phyloP scores from a whole-genome alignment of 768 basidiomycete species.

The Lanmaoa rubissima region DNA sequence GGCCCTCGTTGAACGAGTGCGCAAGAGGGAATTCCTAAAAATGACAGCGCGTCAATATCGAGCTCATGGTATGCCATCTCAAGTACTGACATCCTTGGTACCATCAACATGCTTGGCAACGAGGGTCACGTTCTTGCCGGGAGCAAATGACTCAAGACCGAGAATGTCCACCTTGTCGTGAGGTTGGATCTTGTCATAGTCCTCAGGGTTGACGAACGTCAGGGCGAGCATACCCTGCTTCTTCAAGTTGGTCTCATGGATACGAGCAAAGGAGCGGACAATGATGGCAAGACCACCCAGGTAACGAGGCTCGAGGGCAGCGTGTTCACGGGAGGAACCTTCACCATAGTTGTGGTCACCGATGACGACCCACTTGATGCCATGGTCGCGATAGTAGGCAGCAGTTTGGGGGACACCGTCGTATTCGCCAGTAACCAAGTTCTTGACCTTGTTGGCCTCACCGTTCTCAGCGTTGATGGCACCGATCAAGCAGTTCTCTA shows the following conservation, averaged over 20 bases:
- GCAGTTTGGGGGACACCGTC: constrained; percentile 83
- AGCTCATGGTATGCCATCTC: background rate
- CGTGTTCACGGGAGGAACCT: constrained; percentile 97
- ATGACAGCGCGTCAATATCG: constrained; percentile 16
- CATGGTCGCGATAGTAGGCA: constrained; percentile 83
- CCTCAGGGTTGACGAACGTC: constrained; percentile 87
- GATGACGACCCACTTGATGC: constrained; percentile 95
- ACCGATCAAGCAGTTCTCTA: constrained; percentile 96
- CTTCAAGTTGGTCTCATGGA: constrained; percentile 98
- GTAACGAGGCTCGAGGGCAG: constrained; percentile 93
- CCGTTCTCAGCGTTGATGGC: constrained; percentile 95
- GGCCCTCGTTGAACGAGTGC: constrained; percentile 95
- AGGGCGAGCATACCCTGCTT: constrained; percentile 99
- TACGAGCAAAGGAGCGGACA: constrained; percentile 94
- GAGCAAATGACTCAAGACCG: constrained; percentile 85
- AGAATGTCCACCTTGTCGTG: constrained; percentile 87
- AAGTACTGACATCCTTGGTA: constrained; percentile 52
- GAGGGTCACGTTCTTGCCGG: constrained; percentile 88
- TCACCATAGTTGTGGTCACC: constrained; percentile 97
- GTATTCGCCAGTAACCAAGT: constrained; percentile 84
- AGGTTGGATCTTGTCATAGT: constrained; percentile 91
- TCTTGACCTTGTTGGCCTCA: constrained; percentile 95
- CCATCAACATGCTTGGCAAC: constrained; percentile 83
- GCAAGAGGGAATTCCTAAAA: constrained; percentile 68
- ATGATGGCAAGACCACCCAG: constrained; percentile 96